These are phyloP conservation scores for Cladosporium sp. DNA, from an alignment of 2,329 filamentous ascomycete genomes.

Conservation along the genomic window DNA sequence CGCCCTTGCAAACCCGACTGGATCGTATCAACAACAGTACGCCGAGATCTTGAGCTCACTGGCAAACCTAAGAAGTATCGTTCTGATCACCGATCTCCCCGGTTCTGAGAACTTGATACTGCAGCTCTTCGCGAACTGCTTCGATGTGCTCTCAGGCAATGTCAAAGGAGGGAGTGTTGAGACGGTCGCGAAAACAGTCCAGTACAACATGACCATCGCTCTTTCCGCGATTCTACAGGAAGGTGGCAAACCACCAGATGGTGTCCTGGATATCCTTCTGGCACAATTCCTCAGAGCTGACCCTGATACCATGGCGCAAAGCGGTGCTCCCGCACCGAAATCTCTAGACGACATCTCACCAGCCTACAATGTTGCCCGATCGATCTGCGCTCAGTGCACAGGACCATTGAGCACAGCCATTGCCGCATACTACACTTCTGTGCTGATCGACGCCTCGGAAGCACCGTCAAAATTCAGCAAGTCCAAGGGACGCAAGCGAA, in stretches of 20 bases:
- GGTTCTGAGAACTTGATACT: slow-evolving; percentile 76
- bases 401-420: slow-evolving; percentile 96
- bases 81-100: slow-evolving; percentile 85
- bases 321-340: slow-evolving; percentile 48
- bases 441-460: slow-evolving; percentile 79
- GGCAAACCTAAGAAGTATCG: slow-evolving; percentile 89
- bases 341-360: slow-evolving; percentile 78
- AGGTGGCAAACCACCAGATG: slow-evolving; percentile 70
- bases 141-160: slow-evolving; percentile 83
- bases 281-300: slow-evolving; percentile 92
- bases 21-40: slow-evolving; percentile 91
- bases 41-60: slow-evolving; percentile 87
- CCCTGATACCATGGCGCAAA: slow-evolving; percentile 48
- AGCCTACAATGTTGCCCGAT: slow-evolving; percentile 95
- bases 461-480: slow-evolving; percentile 42
- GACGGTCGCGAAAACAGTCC: slow-evolving; percentile 86
- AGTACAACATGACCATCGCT: slow-evolving; percentile 86
- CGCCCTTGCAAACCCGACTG: slow-evolving; percentile 78
- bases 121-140: slow-evolving; percentile 82
- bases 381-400: slow-evolving; percentile 81
- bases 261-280: slow-evolving; percentile 88
- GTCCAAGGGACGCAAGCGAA: slow-evolving; percentile 43
- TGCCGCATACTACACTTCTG: slow-evolving; percentile 94
- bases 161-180: slow-evolving; percentile 75
- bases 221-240: slow-evolving; percentile 87